Evolutionary conservation across 345 rosid genomes (phyloP), one percentile per base, ranked within the genome.

Genomic region (Draba incana): DNA sequence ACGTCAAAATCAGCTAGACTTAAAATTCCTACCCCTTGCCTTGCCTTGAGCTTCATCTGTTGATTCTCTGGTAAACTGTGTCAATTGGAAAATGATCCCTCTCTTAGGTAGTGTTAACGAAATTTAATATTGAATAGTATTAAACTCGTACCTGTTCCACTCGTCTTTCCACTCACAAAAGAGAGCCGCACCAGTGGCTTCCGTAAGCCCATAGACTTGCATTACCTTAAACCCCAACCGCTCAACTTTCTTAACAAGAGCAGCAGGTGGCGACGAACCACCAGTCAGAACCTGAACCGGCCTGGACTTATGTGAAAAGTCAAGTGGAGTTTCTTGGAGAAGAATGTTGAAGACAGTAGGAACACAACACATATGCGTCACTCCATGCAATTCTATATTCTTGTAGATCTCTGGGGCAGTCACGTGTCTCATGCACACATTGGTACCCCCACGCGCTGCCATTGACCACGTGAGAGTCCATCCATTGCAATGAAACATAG

Each of bases 401-500:
- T 79, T 85, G 54, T 81, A 89, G 16, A 92, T 82, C 30, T 57
- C 85, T n/a, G 30, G 51, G 1, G 96, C 80, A 5, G 77, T 48
- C 57, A 89, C 83, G 5, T 83, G 80, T 45, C 89, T 78, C 0
- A 84, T 68, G 80, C 96, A 89, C 20, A 89, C 59, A 50, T 86
- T 92, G 3, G 92, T 86, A 25, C 97, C 97, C 0, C 98, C 97
- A 52, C 79, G 88, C 0, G 96, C 98, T 0, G 97, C 97, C 31
- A 92, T 38, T 0, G 88, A 92, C 98, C 98, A 92, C 2, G 71
- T 30, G 6, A 86, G 84, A 25, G 88, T 80, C 98, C 98, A 90
- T 1, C 97, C 97, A 15, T 88, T 90, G 75, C 79, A 84, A 68
- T 92, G 98, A 78, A 90, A 92, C 96, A 92, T 88, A 5, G 98